Percentiles rank a stretch among this genome's conserved stretches.
Conservation (phyloP, 2,329 filamentous ascomycete species). For the Sphaerulina populicola region DNA sequence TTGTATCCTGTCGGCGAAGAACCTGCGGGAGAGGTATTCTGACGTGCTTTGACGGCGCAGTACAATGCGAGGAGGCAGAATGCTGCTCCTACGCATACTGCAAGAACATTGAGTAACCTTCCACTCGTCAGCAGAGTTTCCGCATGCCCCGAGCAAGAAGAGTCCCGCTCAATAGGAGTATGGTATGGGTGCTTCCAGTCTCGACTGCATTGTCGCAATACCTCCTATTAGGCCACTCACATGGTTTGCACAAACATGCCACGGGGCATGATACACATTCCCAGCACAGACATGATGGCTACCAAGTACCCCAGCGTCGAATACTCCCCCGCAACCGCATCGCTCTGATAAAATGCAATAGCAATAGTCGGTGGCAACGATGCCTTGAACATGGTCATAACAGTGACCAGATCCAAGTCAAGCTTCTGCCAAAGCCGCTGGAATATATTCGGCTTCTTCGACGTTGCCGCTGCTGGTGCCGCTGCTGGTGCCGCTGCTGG, state of each 20-base stretch:
- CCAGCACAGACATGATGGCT: constrained; percentile 56
- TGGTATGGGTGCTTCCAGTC: not conserved
- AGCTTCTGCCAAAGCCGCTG: constrained; percentile 27
- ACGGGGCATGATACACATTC: constrained; percentile 58
- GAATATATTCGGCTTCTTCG: constrained; percentile 21
- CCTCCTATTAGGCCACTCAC: constrained; percentile 43
- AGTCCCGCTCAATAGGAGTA: not conserved
- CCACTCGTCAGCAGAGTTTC: constrained; percentile 38
- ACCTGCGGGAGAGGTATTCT: constrained; percentile 44
- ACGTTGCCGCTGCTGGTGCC: not conserved
- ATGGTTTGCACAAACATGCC: constrained; percentile 65
- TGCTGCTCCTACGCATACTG: constrained; percentile 52
- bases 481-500: no score
- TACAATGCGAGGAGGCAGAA: constrained; percentile 55
- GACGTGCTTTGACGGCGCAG: constrained; percentile 55
- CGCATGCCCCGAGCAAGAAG: not conserved
- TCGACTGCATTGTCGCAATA: not conserved
- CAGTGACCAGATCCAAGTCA: constrained; percentile 27
- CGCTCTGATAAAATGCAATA: constrained; percentile 39
- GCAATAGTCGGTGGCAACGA: constrained; percentile 31
- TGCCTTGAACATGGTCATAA: constrained; percentile 32
- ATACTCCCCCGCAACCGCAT: constrained; percentile 44
- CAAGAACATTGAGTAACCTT: constrained; percentile 51
- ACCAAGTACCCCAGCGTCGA: constrained; percentile 54
- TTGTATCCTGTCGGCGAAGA: constrained; percentile 49